Conservation (phyloP, 768 basidiomycete species). For the Psilocybe cyanescens region DNA sequence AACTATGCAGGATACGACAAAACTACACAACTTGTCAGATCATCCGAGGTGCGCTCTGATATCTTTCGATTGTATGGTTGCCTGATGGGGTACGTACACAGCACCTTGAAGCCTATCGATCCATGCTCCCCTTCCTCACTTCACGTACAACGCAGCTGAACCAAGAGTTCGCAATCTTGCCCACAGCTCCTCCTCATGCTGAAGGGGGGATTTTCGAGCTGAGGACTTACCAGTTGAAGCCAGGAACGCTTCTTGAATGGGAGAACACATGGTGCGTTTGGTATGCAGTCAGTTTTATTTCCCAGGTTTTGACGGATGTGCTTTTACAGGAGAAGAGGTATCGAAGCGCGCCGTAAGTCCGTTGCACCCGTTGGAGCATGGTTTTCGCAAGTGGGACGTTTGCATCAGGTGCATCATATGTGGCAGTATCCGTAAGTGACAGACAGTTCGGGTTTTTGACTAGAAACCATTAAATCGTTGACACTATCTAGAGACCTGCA, state of each 20-base stretch:
- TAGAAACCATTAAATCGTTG: slow-evolving; percentile 12
- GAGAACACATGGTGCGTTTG: slow-evolving; percentile 79
- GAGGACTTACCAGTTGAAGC: slow-evolving; percentile 84
- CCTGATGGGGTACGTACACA: slow-evolving; percentile 29
- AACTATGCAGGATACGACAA: slow-evolving; percentile 91
- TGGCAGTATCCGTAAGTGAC: slow-evolving; percentile 91
- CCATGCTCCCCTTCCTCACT: slow-evolving; percentile 76
- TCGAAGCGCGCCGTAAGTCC: slow-evolving; percentile 90
- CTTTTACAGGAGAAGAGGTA: slow-evolving; percentile 77
- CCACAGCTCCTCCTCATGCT: slow-evolving; percentile 83
- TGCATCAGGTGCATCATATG: slow-evolving; percentile 92
- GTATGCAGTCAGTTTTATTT: slow-evolving; percentile 19
- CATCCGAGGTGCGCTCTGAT: slow-evolving; percentile 59
- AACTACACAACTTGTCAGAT: slow-evolving; percentile 62
- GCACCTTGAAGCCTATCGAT: slow-evolving; percentile 71
- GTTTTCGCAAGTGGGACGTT: slow-evolving; percentile 86
- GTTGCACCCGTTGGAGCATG: slow-evolving; percentile 89
- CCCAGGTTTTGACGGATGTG: slow-evolving; percentile 7
- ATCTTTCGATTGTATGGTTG: neutral
- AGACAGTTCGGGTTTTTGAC: slow-evolving; percentile 5
- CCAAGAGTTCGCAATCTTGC: slow-evolving; percentile 96
- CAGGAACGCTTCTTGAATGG: slow-evolving; percentile 94
- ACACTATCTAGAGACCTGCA: slow-evolving; percentile 61
- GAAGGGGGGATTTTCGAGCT: slow-evolving; percentile 95
- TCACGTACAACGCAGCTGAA: slow-evolving; percentile 79